phyloP scores from a whole-genome alignment of 495 filamentous ascomycete species.

The Hapsidospora chrysogenum region DNA sequence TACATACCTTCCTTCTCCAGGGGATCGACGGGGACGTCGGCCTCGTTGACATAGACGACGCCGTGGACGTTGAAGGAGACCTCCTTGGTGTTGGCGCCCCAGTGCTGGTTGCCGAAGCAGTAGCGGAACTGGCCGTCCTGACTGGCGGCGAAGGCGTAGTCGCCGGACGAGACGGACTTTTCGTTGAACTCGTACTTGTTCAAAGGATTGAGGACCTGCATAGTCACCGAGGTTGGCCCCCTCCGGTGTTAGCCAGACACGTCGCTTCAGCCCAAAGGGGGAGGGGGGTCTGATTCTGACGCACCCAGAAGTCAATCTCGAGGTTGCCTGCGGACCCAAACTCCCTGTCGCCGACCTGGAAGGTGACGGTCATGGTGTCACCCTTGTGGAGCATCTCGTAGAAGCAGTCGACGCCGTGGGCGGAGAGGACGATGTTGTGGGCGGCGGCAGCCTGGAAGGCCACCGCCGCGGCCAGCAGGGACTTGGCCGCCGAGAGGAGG shows the following conservation, averaged over 20 bases:
- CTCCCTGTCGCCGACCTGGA: slow-evolving; percentile 93
- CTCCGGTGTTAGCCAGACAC: no score
- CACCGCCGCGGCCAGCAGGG: slow-evolving; percentile 44
- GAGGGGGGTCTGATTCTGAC: slow-evolving; percentile 7
- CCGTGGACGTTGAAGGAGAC: slow-evolving; percentile 98
- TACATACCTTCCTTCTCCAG: slow-evolving; percentile 68
- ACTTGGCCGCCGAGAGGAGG: slow-evolving; percentile 23
- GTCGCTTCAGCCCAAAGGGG: no score
- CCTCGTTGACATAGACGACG: slow-evolving; percentile 90
- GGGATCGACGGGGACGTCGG: slow-evolving; percentile 69
- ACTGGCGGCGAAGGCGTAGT: slow-evolving; percentile 78
- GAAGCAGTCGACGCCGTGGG: slow-evolving; percentile 92
- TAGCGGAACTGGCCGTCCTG: slow-evolving; percentile 82
- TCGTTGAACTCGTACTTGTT: slow-evolving; percentile 60
- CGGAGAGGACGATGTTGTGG: slow-evolving; percentile 88
- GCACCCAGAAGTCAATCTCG: slow-evolving; percentile 96
- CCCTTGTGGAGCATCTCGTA: slow-evolving; percentile 84
- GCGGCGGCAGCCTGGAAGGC: slow-evolving; percentile 47
- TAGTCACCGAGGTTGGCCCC: not conserved
- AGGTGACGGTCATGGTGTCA: slow-evolving; percentile 96
- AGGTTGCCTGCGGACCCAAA: slow-evolving; percentile 90
- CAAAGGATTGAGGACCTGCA: slow-evolving; percentile 72
- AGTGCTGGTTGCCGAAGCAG: slow-evolving; percentile 98
- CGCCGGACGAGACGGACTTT: slow-evolving; percentile 67
- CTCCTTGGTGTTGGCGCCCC: slow-evolving; percentile 82